A percentile compares a stretch with the other conserved stretches of the same genome.
These are phyloP conservation scores for Claviceps africana DNA, from an alignment of 2,329 filamentous ascomycete species.

Conservation along the genomic window DNA sequence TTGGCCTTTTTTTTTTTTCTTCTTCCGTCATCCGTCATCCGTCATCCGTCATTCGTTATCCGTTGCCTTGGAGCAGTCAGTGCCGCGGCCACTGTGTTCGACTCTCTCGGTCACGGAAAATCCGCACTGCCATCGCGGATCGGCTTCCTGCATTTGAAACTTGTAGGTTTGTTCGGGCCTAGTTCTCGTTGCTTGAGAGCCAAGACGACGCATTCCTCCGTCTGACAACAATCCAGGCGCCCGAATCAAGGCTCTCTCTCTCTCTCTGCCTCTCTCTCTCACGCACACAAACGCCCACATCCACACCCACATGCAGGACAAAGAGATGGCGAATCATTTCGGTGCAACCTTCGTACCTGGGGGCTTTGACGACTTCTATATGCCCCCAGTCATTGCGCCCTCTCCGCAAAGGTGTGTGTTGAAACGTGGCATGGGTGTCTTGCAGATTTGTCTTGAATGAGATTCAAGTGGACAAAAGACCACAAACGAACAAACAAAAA, in stretches of 20 bases:
- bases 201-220: not conserved
- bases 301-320: too few species aligned
- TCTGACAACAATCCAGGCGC: not conserved
- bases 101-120: not conserved
- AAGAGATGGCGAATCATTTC: slow-evolving; percentile 19
- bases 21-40: not conserved
- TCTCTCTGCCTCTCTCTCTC: slow-evolving; percentile 4
- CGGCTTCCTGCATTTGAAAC: not conserved
- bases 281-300: too few species aligned
- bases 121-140: not conserved
- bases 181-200: not conserved
- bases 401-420: slow-evolving; percentile 40
- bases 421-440: slow-evolving; percentile 1
- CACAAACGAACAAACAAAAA: not conserved
- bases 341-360: slow-evolving; percentile 46
- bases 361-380: slow-evolving; percentile 45
- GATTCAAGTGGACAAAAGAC: not conserved
- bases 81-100: not conserved
- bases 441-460: not conserved
- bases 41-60: too few species aligned
- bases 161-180: not conserved
- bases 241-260: slow-evolving; percentile 5
- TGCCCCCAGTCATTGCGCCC: slow-evolving; percentile 46
- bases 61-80: too few species aligned
- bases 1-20: not conserved